Evolutionary conservation across 768 basidiomycete genomes (phyloP), one percentile per base, ranked within the genome.

Genomic region (Rhizopogon rudus): DNA sequence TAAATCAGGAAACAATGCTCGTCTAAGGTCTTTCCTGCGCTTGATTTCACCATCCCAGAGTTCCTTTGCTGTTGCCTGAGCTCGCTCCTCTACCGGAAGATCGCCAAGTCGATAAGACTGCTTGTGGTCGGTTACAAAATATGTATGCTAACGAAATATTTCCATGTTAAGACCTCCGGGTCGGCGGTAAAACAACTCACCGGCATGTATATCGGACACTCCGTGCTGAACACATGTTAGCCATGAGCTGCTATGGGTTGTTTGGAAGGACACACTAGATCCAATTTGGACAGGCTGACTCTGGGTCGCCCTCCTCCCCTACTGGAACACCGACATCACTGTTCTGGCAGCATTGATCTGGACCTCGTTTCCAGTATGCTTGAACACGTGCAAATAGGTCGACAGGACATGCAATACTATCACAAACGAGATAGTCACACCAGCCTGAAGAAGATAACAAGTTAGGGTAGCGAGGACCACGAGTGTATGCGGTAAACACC

Each of bases 61-160:
- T 35, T 60, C 56, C 0, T 65, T 63, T 1, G 61, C 35, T n/a
- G 60, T 45, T 6, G 52, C 48, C 20, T 44, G 50, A 25, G 59
- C 52, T 35, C 58, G 55, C 41, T 57, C 45, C 31, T 65, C 60
- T 10, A 51, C 43, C 33, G 58, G 45, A 16, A 63, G 20, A 40
- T 61, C 43, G 51, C 70, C 71, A n/a, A 66, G 65, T 22, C 67
- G 60, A 61, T 66, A 77, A 5, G 76, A 72, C 58, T 81, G 79
- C 53, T 71, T 76, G 58, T 81, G 79, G 56, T 81, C 79, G 6
- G 77, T 77, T 33, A 73, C 76, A 53, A 81, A 79, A 59, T 75
- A 78, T 13, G 76, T 72, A 61, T 79, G 74, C 77, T 79, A 54
- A 22, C 17, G 17, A 41, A 43, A 25, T 2, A n/a, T 35, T n/a